Conservation (phyloP, 306 rosid species). For the Quercus berberidifolia region DNA sequence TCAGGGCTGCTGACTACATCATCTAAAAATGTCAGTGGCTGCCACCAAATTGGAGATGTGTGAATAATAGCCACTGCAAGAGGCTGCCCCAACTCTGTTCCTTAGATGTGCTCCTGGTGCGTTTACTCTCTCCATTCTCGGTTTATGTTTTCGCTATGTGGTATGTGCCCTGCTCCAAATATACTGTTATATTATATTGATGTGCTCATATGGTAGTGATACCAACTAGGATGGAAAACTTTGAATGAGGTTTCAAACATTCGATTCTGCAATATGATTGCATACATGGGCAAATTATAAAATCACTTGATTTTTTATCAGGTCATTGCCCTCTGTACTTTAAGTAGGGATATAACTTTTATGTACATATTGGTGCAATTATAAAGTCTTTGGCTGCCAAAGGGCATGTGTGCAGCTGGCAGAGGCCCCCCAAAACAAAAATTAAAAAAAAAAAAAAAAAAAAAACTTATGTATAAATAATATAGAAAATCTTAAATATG, state of each 20-base stretch:
- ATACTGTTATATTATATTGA: background rate
- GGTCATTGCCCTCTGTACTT: background rate
- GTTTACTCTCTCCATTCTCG: slow-evolving; percentile 6
- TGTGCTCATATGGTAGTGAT: background rate
- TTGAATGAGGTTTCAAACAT: background rate
- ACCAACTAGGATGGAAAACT: background rate
- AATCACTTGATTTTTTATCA: background rate
- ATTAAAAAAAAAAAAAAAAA: too few species aligned
- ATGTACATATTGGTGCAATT: background rate
- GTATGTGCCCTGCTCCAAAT: background rate
- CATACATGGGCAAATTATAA: background rate
- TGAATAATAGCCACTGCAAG: slow-evolving; percentile 89
- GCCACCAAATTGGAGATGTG: slow-evolving; percentile 85
- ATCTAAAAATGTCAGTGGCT: slow-evolving; percentile 89
- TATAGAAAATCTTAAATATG: too few species aligned
- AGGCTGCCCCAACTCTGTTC: slow-evolving; percentile 70
- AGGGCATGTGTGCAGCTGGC: background rate
- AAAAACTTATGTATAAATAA: too few species aligned
- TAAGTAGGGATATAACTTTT: background rate
- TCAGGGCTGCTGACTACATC: slow-evolving; percentile 64
- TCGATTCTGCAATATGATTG: background rate
- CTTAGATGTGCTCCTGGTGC: slow-evolving; percentile 86
- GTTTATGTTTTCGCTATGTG: background rate
- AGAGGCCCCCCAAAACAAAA: too few species aligned
- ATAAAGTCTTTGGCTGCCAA: background rate